Evolutionary conservation across 176 grass and related monocot genomes (phyloP).

Genomic region (Canna indica): DNA sequence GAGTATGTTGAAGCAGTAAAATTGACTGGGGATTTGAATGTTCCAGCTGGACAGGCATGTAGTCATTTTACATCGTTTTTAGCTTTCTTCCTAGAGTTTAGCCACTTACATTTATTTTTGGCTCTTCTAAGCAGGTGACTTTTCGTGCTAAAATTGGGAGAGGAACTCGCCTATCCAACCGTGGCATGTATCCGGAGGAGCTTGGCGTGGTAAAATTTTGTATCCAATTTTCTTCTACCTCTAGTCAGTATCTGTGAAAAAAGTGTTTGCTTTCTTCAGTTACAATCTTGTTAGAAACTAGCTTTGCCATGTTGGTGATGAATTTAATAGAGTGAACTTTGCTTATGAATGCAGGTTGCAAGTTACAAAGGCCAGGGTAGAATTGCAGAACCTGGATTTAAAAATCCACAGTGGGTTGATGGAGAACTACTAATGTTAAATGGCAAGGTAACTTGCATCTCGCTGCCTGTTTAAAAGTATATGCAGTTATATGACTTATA

Average conservation of each 20-base stretch:
- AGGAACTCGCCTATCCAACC: conserved; percentile 55
- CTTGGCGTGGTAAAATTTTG: conserved; percentile 75
- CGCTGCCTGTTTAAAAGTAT: not conserved
- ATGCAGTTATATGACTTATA: too few relatives aligned
- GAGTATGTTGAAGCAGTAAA: conserved; percentile 97
- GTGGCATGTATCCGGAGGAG: conserved; percentile 75
- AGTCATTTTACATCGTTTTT: not conserved
- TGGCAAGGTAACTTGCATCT: conserved; percentile 69
- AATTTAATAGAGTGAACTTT: not conserved
- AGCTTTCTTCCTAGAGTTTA: not conserved
- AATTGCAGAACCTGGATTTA: conserved; percentile 87
- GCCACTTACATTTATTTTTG: not conserved
- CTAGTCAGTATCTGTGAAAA: not conserved
- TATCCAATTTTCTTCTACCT: not conserved
- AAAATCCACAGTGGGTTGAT: conserved; percentile 88
- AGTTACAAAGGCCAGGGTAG: conserved; percentile 89
- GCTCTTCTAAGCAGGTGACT: conserved; percentile 41
- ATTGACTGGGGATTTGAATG: conserved; percentile 95
- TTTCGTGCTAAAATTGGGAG: conserved; percentile 94
- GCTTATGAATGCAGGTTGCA: conserved; percentile 33
- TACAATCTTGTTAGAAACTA: not conserved
- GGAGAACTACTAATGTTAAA: conserved; percentile 83
- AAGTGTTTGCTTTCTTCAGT: not conserved
- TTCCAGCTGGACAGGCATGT: conserved; percentile 84
- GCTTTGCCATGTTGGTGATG: not conserved